Evolutionary conservation across 75 land plant species (phyloP).

Genomic region (Selaginella moellendorffii): DNA sequence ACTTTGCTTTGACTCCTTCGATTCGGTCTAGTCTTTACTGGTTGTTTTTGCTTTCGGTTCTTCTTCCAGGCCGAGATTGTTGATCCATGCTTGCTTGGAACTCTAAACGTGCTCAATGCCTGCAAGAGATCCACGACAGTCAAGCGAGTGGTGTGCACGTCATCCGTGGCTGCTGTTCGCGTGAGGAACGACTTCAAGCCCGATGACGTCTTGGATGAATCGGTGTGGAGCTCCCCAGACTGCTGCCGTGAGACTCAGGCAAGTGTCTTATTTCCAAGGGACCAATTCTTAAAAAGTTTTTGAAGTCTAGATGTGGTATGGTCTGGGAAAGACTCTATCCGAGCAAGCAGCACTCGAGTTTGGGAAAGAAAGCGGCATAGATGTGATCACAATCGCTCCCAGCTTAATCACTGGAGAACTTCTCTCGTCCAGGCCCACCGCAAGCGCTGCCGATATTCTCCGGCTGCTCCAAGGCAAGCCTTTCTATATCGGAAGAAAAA

Average conservation of each 20-base stretch:
- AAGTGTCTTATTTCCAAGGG: no score
- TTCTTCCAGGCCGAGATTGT: conserved; percentile 51
- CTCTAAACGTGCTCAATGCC: conserved; percentile 67
- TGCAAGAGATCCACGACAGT: conserved; percentile 52
- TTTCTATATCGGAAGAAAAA: no score
- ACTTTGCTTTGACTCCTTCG: no score
- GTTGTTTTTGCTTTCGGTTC: background rate
- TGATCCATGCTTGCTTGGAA: conserved; percentile 66
- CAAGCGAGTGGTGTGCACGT: conserved; percentile 73
- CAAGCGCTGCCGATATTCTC: conserved; percentile 33
- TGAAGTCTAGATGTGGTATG: conserved; percentile 83
- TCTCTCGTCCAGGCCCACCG: conserved; percentile 5
- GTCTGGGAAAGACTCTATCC: conserved; percentile 23
- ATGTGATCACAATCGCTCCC: conserved; percentile 22
- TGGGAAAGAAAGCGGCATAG: conserved; percentile 20
- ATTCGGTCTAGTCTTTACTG: no score
- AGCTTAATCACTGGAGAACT: conserved; percentile 21
- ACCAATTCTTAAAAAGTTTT: no score
- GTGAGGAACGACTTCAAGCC: no score
- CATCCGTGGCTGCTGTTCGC: no score
- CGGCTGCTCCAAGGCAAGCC: conserved; percentile 55
- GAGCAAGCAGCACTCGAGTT: conserved; percentile 27
- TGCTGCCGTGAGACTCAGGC: conserved; percentile 46
- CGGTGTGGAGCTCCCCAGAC: conserved; percentile 58
- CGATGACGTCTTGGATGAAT: conserved; percentile 48